Percentiles rank a stretch among this genome's conserved stretches.
Evolutionary conservation across 495 filamentous ascomycete species (phyloP).

Genomic region (Entonaema liquescens): DNA sequence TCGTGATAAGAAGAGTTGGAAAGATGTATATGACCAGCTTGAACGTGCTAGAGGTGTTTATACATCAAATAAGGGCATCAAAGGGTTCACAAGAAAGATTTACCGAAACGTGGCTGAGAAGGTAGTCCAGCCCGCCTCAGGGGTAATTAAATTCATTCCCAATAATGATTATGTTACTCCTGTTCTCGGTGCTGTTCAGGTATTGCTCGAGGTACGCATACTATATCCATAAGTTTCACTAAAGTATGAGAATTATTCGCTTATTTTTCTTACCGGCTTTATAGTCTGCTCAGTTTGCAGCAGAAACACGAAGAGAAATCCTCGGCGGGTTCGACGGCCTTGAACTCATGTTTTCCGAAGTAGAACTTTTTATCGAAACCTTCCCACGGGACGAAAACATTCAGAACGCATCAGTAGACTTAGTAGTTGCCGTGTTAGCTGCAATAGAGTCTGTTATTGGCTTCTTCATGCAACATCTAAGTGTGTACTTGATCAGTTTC

Average conservation of each 20-base stretch:
- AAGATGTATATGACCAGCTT: background rate
- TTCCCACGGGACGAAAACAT: background rate
- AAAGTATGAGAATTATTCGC: background rate
- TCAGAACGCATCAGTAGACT: background rate
- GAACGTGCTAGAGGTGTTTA: background rate
- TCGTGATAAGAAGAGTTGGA: background rate
- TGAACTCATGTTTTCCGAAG: background rate
- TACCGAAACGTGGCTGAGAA: background rate
- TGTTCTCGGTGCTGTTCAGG: background rate
- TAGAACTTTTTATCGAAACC: background rate
- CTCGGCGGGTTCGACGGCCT: background rate
- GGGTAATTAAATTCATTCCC: background rate
- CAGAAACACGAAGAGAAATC: background rate
- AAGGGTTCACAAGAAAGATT: background rate
- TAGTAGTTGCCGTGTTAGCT: background rate
- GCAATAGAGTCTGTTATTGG: background rate
- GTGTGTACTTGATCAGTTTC: background rate
- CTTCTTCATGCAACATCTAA: background rate
- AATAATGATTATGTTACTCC: background rate
- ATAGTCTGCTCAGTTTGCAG: background rate
- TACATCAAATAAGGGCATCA: background rate
- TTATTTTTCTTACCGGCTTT: background rate
- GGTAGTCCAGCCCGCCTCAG: background rate
- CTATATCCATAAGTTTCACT: background rate
- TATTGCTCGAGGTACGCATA: background rate